Evolutionary conservation across 2,329 filamentous ascomycete genomes (phyloP), one percentile per base, ranked within the genome.

Genomic region (Chaetoscypha palmicola): DNA sequence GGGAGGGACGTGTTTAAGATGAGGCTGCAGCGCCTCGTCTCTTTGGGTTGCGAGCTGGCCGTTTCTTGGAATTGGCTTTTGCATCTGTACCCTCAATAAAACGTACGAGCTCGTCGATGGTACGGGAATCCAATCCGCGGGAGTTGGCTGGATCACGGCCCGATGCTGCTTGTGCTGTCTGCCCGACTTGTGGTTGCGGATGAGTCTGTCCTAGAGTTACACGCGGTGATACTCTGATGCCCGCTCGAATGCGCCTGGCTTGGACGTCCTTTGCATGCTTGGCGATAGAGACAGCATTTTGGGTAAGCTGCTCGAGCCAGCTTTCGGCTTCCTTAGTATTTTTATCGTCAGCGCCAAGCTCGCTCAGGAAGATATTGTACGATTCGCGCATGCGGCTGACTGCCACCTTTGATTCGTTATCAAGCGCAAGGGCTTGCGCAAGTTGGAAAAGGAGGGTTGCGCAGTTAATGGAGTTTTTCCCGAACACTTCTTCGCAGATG

Each of bases 291-390:
- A 98, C 92, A 34, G 92, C 92, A 59, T 94, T 96, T 66, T 94
- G 86, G 0, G 91, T 97, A 47, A 98, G 77, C 66, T 95, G 90
- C 66, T 95, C 88, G 19, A 97, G 78, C 92, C 92, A 98, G 60
- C 79, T 86, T 70, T 95, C 90, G 2, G 92, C 91, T 65, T 98
- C 92, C 71, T 95, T 96, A 51, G 92, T 98, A 71, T 98, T 97
- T 66, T 90, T 88, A 66, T 97, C 90, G 30, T 94, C 82, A 1
- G 89, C 72, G 21, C 92, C 92, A 4, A 98, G 81, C 60, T 92
- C 81, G 46, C 73, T 71, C 51, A 90, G 79, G 81, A 98, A 98
- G 63, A 96, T 94, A 67, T 85, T 95, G 72, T 90, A 96, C 35
- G 89, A 92, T 65, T 96, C 90, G 48, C 89, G 86, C 92, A 98